Conservation (phyloP, 2,329 filamentous ascomycete genomes). For the Chaetomium sp. region DNA sequence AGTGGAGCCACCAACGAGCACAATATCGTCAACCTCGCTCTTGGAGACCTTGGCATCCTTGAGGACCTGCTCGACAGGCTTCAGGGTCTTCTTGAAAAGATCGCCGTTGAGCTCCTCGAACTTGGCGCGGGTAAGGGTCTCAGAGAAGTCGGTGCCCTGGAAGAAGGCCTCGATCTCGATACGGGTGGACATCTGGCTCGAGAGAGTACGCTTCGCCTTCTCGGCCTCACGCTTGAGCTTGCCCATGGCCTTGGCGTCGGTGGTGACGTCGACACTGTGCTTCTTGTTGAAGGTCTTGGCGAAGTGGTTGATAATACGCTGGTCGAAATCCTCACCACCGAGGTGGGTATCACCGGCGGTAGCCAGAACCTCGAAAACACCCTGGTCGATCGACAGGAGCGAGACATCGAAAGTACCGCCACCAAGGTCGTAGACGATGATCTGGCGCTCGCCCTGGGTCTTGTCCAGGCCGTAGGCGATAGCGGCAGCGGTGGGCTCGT, state of each 20-base stretch:
- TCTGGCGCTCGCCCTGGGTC: conserved; percentile 95
- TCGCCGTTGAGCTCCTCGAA: conserved; percentile 99
- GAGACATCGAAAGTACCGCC: conserved; percentile 99
- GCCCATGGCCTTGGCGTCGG: conserved; percentile 95
- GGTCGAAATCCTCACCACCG: conserved; percentile 98
- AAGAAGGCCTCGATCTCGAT: conserved; percentile 98
- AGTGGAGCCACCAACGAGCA: conserved; percentile 95
- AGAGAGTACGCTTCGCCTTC: conserved; percentile 91
- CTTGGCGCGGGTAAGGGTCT: conserved; percentile 95
- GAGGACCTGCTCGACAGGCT: conserved; percentile 95
- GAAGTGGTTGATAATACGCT: conserved; percentile 95
- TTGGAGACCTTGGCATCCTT: conserved; percentile 97
- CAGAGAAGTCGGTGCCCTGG: conserved; percentile 99
- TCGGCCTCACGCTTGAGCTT: conserved; percentile 88
- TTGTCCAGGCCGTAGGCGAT: conserved; percentile 99
- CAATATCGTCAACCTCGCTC: conserved; percentile 95
- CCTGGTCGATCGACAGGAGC: conserved; percentile 94
- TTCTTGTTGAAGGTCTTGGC: conserved; percentile 91
- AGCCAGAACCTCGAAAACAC: conserved; percentile 99
- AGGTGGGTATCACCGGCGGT: conserved; percentile 97
- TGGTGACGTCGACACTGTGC: conserved; percentile 82
- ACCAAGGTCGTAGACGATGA: conserved; percentile 97
- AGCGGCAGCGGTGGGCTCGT: conserved; percentile 94
- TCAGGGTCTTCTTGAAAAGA: conserved; percentile 93
- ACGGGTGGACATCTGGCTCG: conserved; percentile 72